Base-by-base conservation (phyloP, 2,329 filamentous ascomycete genomes). In the Rugonectria rugulosa region DNA sequence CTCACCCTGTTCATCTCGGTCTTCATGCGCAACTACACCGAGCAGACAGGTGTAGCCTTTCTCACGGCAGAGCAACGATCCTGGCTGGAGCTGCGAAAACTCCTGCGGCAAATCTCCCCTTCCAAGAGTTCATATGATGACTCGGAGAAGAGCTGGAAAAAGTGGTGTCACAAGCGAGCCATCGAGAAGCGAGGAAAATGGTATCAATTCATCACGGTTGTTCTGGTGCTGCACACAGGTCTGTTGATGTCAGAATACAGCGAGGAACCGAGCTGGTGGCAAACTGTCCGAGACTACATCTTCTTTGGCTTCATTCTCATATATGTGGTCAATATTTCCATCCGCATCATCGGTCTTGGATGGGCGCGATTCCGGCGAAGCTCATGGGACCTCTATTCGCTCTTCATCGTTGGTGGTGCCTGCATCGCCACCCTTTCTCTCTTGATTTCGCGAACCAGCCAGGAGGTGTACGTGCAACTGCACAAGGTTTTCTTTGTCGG, bases 11-110 rank as follows among this genome's bases (percentile, higher is more conserved):
- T 99, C 73, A 96, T 99, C 42, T 98, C 95, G 53, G 95, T 99
- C 58, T 99, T 99, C 73, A 99, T 99, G 95, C 91, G 95, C 58
- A 99, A 97, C 73, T 99, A 99, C 75, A 99, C 95, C 0, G 95
- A 99, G 75, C 93, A 98, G 75, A 99, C 95, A 0, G 95, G 95
- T 2, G 95, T 99, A 37, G 95, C 95, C 3, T 99, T 94, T 72
- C 79, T 99, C 66, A 99, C 95, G 1, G 89, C 93, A 1, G 95
- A 99, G 67, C 95, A 99, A 72, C 88, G 95, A 65, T 97, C 94
- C 0, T 99, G 95, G 95, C 84, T 99, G 12, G 95, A 99, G 73
- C 76, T 99, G 64, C 86, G 95, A 53, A 99, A 99, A 75, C 80
- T 97, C 20, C 79, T 99, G 32, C 85, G 91, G 46, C 95, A 98